Evolutionary conservation across 2,329 filamentous ascomycete genomes (phyloP).

Genomic region (Phialophora tarda): DNA sequence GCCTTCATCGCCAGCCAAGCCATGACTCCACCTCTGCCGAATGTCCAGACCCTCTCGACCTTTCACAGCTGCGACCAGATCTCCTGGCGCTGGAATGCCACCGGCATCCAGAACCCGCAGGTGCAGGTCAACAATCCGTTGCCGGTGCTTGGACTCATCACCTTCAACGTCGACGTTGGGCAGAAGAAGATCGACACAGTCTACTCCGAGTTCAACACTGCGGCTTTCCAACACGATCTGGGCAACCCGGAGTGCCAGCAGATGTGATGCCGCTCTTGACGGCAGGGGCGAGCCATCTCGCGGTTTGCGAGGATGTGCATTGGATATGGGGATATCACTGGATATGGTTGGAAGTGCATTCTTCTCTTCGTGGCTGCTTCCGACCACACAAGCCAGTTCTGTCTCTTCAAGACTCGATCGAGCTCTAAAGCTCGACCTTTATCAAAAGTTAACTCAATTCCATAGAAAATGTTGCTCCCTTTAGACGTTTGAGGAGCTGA

Average conservation of each 20-base stretch:
- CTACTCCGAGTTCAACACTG: constrained; percentile 38
- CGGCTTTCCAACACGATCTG: constrained; percentile 24
- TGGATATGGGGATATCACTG: neutral
- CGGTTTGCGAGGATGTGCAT: neutral
- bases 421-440: neutral
- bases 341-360: neutral
- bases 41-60: constrained; percentile 25
- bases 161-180: constrained; percentile 25
- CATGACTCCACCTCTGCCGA: constrained; percentile 28
- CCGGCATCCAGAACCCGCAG: constrained; percentile 20
- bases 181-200: constrained; percentile 32
- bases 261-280: neutral
- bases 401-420: neutral
- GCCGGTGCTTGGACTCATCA: constrained; percentile 33
- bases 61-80: constrained; percentile 36
- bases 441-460: neutral
- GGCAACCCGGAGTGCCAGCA: constrained; percentile 25
- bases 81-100: constrained; percentile 36
- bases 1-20: constrained; percentile 32
- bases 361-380: neutral
- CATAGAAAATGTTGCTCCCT: neutral
- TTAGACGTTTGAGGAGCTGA: neutral
- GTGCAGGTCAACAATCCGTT: constrained; percentile 8
- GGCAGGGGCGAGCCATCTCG: neutral
- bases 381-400: neutral